Evolutionary conservation across 2,329 filamentous ascomycete species (phyloP).

Genomic region (Polychaeton citri): DNA sequence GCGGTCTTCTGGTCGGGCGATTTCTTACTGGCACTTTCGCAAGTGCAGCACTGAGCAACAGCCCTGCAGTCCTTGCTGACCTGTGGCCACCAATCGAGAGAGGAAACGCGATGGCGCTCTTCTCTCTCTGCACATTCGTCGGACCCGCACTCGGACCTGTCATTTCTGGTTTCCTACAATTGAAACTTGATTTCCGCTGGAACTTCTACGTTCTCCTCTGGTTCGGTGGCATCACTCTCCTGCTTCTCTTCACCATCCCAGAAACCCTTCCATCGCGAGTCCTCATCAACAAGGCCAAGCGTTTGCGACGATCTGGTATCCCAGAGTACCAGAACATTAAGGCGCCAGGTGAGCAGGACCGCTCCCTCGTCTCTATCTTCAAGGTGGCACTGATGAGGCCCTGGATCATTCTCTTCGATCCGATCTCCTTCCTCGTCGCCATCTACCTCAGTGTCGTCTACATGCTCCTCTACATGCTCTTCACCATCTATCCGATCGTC

Average conservation of each 20-base stretch:
- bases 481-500: conserved; percentile 44
- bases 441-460: conserved; percentile 43
- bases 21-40: conserved; percentile 45
- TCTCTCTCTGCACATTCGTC: conserved; percentile 40
- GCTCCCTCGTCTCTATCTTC: conserved; percentile 32
- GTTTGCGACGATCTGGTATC: conserved; percentile 36
- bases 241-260: conserved; percentile 39
- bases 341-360: conserved; percentile 34
- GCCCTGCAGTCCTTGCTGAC: conserved; percentile 39
- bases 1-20: conserved; percentile 38
- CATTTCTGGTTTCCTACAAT: conserved; percentile 42
- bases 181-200: conserved; percentile 37
- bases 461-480: conserved; percentile 43
- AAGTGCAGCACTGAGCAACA: conserved; percentile 30
- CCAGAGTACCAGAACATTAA: conserved; percentile 39
- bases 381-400: conserved; percentile 40
- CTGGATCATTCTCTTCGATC: conserved; percentile 41
- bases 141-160: conserved; percentile 40
- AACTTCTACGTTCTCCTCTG: conserved; percentile 31
- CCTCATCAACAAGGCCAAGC: conserved; percentile 37
- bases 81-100: conserved; percentile 41
- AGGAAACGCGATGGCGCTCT: conserved; percentile 41
- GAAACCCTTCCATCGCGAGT: conserved; percentile 42
- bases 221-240: conserved; percentile 21
- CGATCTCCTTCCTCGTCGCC: conserved; percentile 39